Evolutionary conservation across 2,329 filamentous ascomycete genomes (phyloP).

Genomic region (Ophiostoma perfectum): DNA sequence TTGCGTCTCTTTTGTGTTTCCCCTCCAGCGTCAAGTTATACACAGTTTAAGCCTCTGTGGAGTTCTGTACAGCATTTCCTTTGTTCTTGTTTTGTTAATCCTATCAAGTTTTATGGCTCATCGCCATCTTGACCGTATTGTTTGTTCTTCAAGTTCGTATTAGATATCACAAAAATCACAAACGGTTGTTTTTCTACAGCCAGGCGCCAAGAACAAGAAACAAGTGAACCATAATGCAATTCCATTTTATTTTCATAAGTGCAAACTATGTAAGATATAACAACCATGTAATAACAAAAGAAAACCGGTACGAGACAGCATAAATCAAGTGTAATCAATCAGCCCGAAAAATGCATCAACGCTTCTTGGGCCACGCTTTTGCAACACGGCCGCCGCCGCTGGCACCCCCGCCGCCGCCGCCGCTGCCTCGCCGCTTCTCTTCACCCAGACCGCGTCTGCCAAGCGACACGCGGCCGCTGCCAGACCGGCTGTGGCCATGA

Average conservation of each 20-base stretch:
- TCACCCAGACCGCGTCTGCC: conserved; percentile 34
- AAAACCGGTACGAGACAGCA: conserved; percentile 6
- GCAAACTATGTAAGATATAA: conserved; percentile 14
- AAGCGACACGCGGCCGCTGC: conserved; percentile 31
- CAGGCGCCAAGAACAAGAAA: no score
- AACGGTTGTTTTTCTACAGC: not conserved
- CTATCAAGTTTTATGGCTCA: not conserved
- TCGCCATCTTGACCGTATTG: not conserved
- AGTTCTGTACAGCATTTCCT: not conserved
- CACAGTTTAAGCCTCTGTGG: not conserved
- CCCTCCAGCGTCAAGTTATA: conserved; percentile 3
- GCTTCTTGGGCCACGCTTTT: conserved; percentile 29
- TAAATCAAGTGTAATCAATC: conserved; percentile 6
- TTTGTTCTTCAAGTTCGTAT: conserved; percentile 2
- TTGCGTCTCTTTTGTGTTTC: not conserved
- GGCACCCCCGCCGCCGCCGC: conserved; percentile 12
- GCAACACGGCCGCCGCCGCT: conserved; percentile 29
- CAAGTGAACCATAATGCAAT: not conserved
- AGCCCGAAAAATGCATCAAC: conserved; percentile 5
- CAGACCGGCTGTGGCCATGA: conserved; percentile 35
- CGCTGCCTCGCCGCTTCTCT: conserved; percentile 30
- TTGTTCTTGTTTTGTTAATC: not conserved
- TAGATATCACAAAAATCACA: conserved; percentile 9
- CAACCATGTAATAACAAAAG: not conserved
- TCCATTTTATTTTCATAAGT: conserved; percentile 8